Evolutionary conservation across 1,139 yeast species (phyloP).

Genomic region (Zygosaccharomyces sapae): DNA sequence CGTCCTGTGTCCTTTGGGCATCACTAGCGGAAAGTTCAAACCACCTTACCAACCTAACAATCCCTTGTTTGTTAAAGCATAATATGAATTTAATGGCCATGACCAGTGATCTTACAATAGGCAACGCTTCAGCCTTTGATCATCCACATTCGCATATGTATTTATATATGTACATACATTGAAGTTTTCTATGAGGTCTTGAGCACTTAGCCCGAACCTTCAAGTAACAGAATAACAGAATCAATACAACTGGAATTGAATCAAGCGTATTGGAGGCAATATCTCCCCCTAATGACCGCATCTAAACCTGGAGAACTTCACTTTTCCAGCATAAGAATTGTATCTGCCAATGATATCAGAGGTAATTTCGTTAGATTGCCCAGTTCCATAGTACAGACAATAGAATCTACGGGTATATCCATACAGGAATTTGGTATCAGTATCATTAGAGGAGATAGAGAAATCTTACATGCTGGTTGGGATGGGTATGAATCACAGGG

Average conservation of each 20-base stretch:
- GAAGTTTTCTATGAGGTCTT: background rate
- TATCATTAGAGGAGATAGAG: constrained; percentile 16
- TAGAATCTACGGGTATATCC: constrained; percentile 24
- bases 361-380: constrained; percentile 34
- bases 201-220: background rate
- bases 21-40: constrained; percentile 42
- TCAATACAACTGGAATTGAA: background rate
- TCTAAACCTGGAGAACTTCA: constrained; percentile 11
- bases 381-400: constrained; percentile 18
- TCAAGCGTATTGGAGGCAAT: background rate
- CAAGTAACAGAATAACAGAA: background rate
- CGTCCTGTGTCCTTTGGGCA: constrained; percentile 23
- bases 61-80: constrained; percentile 90
- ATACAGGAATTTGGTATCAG: constrained; percentile 27
- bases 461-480: constrained; percentile 63
- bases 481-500: constrained; percentile 54
- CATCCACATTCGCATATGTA: background rate
- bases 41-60: constrained; percentile 83
- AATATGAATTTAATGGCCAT: constrained; percentile 79
- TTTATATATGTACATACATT: too few relatives aligned
- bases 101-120: background rate
- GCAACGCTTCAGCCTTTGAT: background rate
- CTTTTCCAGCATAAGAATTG: constrained; percentile 16
- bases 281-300: constrained; percentile 9
- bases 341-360: constrained; percentile 20